Base-by-base conservation (phyloP, 75 land plant genomes). In the Pinus taeda region DNA sequence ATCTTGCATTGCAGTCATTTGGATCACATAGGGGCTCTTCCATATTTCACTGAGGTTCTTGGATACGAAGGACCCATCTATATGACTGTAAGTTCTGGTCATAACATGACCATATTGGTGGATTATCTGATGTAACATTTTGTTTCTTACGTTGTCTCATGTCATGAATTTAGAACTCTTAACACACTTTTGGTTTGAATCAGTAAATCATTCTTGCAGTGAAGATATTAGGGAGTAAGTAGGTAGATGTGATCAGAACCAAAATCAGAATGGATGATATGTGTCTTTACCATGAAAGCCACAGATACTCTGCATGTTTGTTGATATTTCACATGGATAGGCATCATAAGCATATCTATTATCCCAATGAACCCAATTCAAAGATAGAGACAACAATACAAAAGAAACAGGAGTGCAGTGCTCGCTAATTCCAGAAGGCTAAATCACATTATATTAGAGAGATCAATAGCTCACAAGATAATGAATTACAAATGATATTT, bases 11-110 rank as follows among this genome's bases (percentile, higher is more conserved):
- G 80, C 81, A 96, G 99, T 80, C 99, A 97, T 79, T 79, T 95
- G 85, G 99, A 97, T 78, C 99, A 97, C 77, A 75, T 97, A 70
- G 99, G 99, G 29, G 99, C 99, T 26, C 91, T 97, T 37, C 96
- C 98, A 21, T 97, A 88, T 82, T 97, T 97, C 81, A 97, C 96
- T 0, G 96, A 97, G 83, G 91, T 97, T 63, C 93, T 93, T 82
- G 99, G 99, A 3, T 97, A 97, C 65, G 81, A 84, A 63, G 99
- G 99, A 33, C 99, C 99, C 9, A 87, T 97, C 62, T 97, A 90
- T 79, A 97, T 97, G 99, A 97, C 99, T 60, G 99, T 95, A 84
- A 85, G 88, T 69, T 69, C 42, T 69, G 13, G 21, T 20, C 21
- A 42, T 42, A 42, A 42, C 69, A 33, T 39, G 55, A 11, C 53